phyloP scores from a whole-genome alignment of 345 rosid genomes.

The Euclidium syriacum region DNA sequence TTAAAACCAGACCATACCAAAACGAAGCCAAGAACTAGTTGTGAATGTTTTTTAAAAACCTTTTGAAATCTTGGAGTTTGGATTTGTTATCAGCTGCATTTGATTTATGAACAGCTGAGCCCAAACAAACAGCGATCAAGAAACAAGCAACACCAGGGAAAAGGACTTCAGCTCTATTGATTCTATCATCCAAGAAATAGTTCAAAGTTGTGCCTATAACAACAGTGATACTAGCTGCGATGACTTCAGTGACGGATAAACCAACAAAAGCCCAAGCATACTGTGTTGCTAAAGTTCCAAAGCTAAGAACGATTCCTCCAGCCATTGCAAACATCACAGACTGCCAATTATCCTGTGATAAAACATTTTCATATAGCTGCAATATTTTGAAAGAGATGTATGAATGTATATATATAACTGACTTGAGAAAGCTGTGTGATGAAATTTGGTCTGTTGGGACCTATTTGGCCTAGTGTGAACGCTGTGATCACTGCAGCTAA shows the following conservation, averaged over 20 bases:
- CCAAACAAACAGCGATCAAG: constrained; percentile 64
- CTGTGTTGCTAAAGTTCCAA: constrained; percentile 63
- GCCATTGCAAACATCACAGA: constrained; percentile 71
- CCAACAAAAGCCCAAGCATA: constrained; percentile 78
- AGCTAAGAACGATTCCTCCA: constrained; percentile 67
- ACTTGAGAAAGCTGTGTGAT: constrained; percentile 57
- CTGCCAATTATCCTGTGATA: constrained; percentile 62
- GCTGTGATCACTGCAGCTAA: constrained; percentile 66
- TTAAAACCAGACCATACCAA: not conserved
- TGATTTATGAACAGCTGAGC: constrained; percentile 60
- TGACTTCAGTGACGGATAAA: constrained; percentile 63
- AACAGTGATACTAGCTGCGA: constrained; percentile 58
- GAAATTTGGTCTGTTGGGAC: constrained; percentile 46
- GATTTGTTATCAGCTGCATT: constrained; percentile 55
- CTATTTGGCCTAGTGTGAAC: constrained; percentile 61
- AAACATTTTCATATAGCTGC: not conserved
- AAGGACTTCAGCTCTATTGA: constrained; percentile 57
- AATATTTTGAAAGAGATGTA: not conserved
- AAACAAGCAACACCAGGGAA: constrained; percentile 76
- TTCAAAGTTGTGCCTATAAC: constrained; percentile 73
- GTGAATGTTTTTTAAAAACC: constrained; percentile 23
- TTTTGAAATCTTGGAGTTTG: constrained; percentile 41
- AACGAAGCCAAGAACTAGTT: not conserved
- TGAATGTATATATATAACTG: not conserved
- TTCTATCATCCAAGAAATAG: constrained; percentile 65